Evolutionary conservation across 2,329 filamentous ascomycete species (phyloP), one percentile per base, ranked within the genome.

Genomic region (Eutypa lata): DNA sequence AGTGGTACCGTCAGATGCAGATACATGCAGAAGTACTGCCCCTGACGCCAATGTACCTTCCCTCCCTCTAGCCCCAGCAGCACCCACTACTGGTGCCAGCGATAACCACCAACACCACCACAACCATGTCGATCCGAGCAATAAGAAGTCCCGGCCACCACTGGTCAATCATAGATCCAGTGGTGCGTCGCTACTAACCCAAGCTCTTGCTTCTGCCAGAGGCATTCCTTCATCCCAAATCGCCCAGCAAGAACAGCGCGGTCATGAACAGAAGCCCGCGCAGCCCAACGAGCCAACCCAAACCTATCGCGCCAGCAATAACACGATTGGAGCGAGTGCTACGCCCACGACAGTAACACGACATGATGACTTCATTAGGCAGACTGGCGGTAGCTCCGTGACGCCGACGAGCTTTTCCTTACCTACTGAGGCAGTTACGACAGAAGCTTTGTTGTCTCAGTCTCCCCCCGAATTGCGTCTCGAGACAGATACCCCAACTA

Each of bases 121-220:
- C 21, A 19, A 61, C 61, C 61, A 68, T 67, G 70, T 60, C 56
- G 71, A 73, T 61, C 69, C 68, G 59, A 58, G 60, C 52, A 70
- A 76, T 75, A 79, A 78, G 73, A 80, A 77, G 70, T 59, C 73
- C 56, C 70, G 75, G 63, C 70, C 69, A 58, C 72, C 74, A 65
- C 63, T 68, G 56, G 64, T 69, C 58, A 65, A 69, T 58, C 70
- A 73, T 59, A 72, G 73, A 65, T 72, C 76, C 62, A 71, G 70
- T 64, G 79, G 79, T 57, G 77, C 79, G 60, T 83, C 80, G 53
- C 67, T 83, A 61, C 73, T 83, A 69, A 77, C 78, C 55, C 78
- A 83, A 69, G 80, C 80, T 65, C 72, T 83, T 67, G 80, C 80
- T 66, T 80, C 79, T 69, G 80, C 80, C 64, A 78, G 80, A 63